These are phyloP conservation scores for Suillus occidentalis DNA, from an alignment of 768 basidiomycete species.

Conservation along the genomic window DNA sequence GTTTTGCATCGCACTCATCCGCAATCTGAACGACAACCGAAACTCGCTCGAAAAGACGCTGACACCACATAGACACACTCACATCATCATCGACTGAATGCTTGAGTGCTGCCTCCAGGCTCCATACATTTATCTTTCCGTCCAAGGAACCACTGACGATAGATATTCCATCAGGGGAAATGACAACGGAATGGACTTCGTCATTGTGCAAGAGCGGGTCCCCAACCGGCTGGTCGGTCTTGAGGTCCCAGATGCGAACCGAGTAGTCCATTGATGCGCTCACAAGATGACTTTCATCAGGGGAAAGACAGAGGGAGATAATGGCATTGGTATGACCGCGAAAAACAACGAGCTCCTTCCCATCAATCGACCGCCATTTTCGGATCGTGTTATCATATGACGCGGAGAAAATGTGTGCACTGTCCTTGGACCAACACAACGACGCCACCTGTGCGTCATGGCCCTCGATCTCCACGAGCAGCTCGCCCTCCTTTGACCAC, in stretches of 20 bases:
- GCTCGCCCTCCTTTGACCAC: not conserved
- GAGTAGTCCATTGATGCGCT: not conserved
- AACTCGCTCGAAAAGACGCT: not conserved
- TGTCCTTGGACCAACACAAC: not conserved
- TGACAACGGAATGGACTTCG: conserved; percentile 72
- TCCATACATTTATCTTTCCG: conserved; percentile 76
- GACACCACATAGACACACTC: not conserved
- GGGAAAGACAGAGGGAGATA: not conserved
- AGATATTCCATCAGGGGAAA: conserved; percentile 77
- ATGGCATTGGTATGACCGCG: not conserved
- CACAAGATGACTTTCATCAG: not conserved
- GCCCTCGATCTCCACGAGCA: not conserved
- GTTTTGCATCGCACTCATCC: too few species aligned
- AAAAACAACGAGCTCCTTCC: not conserved
- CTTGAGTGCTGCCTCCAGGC: conserved; percentile 42
- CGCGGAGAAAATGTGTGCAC: not conserved
- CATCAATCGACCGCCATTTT: not conserved
- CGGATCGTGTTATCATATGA: not conserved
- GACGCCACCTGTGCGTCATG: not conserved
- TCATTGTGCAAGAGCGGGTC: conserved; percentile 72
- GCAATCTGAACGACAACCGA: not conserved
- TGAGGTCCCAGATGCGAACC: not conserved
- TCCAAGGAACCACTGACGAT: conserved; percentile 84
- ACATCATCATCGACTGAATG: not conserved
- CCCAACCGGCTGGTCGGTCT: not conserved